phyloP scores from a whole-genome alignment of 805 yeast genomes.

The Pichia phayaonensis region DNA sequence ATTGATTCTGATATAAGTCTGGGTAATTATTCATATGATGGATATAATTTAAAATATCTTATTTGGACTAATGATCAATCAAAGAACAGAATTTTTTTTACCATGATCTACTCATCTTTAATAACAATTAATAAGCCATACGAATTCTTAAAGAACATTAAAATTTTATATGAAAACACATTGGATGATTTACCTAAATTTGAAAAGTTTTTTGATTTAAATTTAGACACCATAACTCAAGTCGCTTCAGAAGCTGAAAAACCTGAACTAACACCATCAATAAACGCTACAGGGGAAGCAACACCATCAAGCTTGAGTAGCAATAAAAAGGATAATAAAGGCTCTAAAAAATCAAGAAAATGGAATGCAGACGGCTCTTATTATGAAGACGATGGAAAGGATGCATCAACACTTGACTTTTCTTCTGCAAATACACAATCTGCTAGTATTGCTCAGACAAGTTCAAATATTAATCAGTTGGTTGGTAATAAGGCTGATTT shows the following conservation, averaged over 20 bases:
- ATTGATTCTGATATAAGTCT: slow-evolving; percentile 15
- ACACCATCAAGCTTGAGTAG: not conserved
- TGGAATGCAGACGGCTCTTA: slow-evolving; percentile 61
- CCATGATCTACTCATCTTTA: slow-evolving; percentile 35
- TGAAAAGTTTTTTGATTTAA: slow-evolving; percentile 33
- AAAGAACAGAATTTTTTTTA: slow-evolving; percentile 29
- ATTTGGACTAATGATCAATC: slow-evolving; percentile 31
- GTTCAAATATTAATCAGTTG: slow-evolving; percentile 24
- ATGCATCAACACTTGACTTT: slow-evolving; percentile 40
- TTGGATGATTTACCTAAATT: slow-evolving; percentile 26
- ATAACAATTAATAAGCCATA: slow-evolving; percentile 24
- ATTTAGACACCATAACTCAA: slow-evolving; percentile 24
- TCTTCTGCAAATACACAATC: slow-evolving; percentile 29
- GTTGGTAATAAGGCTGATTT: slow-evolving; percentile 34
- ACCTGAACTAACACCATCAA: not conserved
- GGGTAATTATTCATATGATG: slow-evolving; percentile 29
- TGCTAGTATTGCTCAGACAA: slow-evolving; percentile 14
- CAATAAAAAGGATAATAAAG: slow-evolving; percentile 12
- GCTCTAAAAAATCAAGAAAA: slow-evolving; percentile 42
- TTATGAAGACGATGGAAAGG: slow-evolving; percentile 36
- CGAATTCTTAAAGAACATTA: slow-evolving; percentile 22
- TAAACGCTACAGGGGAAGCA: not conserved
- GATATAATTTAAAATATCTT: slow-evolving; percentile 39
- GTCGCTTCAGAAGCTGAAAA: slow-evolving; percentile 11
- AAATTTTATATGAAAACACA: slow-evolving; percentile 17